Evolutionary conservation across 352 stramenopile genomes (phyloP), one percentile per base, ranked within the genome.

Genomic region (Blastocystis sp.): DNA sequence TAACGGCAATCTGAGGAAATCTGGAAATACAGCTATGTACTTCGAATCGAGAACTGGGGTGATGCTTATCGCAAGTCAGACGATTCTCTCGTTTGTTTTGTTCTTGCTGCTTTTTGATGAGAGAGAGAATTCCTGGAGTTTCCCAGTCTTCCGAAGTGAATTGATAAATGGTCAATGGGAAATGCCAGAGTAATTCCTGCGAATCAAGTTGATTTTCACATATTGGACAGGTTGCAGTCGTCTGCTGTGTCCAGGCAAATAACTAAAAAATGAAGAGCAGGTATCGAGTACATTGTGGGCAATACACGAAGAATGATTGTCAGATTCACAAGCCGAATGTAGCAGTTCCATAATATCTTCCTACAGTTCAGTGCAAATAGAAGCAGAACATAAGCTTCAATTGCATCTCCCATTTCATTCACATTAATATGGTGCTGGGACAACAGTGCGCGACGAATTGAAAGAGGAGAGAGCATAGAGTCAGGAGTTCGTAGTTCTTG

Each of bases 311-410:
- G 44, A 64, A 17, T 24, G 44, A 62, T 27, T 48, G n/a, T 33
- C 27, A 42, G n/a, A 4, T 0, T 42, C 27, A 64, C 9, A 30
- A 11, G 24, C 15, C 19, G 17, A 17, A 40, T 81, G 70, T 22
- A 81, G 51, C 27, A 81, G 22, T 24, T 81, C 70, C 42, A 81
- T 33, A 40, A 81, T 81, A 40, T 81, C 70, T 64, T 81, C 70
- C 70, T 81, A 64, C 17, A 64, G 15, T 51, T 48, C n/a, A 59
- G 0, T 22, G 13, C 15, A n/a, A 15, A 33, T 64, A 7, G 6
- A 64, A 54, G 5, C 19, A 40, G 6, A 44, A 81, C 70, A 81
- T 60, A 81, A 48, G 70, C 70, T 42, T 81, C 70, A 3, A 81
- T 56, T n/a, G 70, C 70, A 64, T 81, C 70, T 4, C 70, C 70